A percentile compares a stretch with the other conserved stretches of the same genome.
These are phyloP conservation scores for Yarrowia phangngaensis DNA, from an alignment of 805 yeast species.

Conservation along the genomic window DNA sequence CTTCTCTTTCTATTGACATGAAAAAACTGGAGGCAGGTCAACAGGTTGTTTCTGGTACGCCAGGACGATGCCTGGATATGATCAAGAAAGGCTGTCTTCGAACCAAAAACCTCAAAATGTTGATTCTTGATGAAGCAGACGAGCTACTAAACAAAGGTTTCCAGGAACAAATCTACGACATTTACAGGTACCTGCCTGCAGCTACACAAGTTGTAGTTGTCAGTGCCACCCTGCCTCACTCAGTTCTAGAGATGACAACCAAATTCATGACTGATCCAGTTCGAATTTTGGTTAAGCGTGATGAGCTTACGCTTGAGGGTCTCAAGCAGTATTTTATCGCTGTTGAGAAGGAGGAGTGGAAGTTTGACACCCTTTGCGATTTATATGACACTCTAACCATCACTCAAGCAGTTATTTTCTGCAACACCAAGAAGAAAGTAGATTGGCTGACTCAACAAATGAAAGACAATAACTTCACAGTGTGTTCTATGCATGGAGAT, in stretches of 20 bases:
- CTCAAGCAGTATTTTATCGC: conserved; percentile 88
- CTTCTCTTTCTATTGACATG: conserved; percentile 80
- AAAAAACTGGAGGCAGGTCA: conserved; percentile 80
- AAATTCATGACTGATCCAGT: conserved; percentile 95
- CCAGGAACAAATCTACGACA: conserved; percentile 92
- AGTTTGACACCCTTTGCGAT: conserved; percentile 91
- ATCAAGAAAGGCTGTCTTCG: conserved; percentile 82
- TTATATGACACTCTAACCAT: conserved; percentile 91
- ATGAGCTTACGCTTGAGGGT: conserved; percentile 93
- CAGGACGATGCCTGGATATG: conserved; percentile 97
- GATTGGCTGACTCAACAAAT: conserved; percentile 79
- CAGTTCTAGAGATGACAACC: conserved; percentile 83
- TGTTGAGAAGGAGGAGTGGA: conserved; percentile 90
- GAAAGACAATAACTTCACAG: conserved; percentile 78
- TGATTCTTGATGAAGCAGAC: conserved; percentile 97
- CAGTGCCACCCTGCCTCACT: conserved; percentile 91
- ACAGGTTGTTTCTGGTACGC: conserved; percentile 95
- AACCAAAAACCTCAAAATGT: conserved; percentile 84
- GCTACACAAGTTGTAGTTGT: conserved; percentile 91
- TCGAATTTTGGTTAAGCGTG: conserved; percentile 89
- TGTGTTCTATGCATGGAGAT: conserved; percentile 93
- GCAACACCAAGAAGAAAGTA: conserved; percentile 92
- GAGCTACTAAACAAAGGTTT: conserved; percentile 92
- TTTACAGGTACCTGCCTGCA: conserved; percentile 81
- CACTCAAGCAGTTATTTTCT: conserved; percentile 96